Base-by-base conservation (phyloP, 1,284 basidiomycete species). In the Microbotryum intermedium region DNA sequence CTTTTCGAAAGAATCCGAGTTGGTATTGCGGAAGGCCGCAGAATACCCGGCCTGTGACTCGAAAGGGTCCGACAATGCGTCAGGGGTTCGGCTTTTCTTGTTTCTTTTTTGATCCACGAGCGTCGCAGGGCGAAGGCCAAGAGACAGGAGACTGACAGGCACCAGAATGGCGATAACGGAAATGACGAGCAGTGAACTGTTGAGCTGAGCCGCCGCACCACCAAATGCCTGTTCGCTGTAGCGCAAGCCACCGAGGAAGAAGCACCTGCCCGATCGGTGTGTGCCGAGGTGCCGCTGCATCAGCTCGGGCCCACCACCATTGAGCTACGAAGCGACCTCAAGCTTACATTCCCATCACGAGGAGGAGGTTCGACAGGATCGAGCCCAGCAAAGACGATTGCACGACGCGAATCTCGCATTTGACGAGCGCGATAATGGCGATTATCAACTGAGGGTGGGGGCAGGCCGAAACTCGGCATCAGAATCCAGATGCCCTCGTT, bases 301-400 rank as follows among this genome's bases (percentile, higher is more conserved):
- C 46, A 26, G 21, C 21, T 26, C 26, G 46, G 21, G n/a, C 13
- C 20, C 46, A 20, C 4, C 39, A 26, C 18, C 25, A 4, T 29
- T 25, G 39, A 50, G 34, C 44, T 42, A 20, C 46, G 9, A 43
- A 55, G 45, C 29, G 25, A 57, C 23, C 50, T 51, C 55, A 23
- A 43, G 18, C 34, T 39, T 44, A 83, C 83, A 68, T 69, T 57
- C 73, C 74, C 25, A 75, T 55, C 13, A 75, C 74, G 54, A 74
- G 69, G 8, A 74, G 65, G 21, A 87, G 77, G 75, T 87, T 89
- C 69, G 83, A 85, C 50, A 90, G 74, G 72, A 90, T 88, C 0
- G 86, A 84, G 3, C 88, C 87, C 58, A 90, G 82, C 53, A 90
- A 68, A 16, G 62, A 69, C 10, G 62, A 60, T 50, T 75, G 74